A percentile compares a stretch with the other conserved stretches of the same genome.
Evolutionary conservation across 1,284 basidiomycete species (phyloP).

Genomic region (Cryptococcus wingfieldii): DNA sequence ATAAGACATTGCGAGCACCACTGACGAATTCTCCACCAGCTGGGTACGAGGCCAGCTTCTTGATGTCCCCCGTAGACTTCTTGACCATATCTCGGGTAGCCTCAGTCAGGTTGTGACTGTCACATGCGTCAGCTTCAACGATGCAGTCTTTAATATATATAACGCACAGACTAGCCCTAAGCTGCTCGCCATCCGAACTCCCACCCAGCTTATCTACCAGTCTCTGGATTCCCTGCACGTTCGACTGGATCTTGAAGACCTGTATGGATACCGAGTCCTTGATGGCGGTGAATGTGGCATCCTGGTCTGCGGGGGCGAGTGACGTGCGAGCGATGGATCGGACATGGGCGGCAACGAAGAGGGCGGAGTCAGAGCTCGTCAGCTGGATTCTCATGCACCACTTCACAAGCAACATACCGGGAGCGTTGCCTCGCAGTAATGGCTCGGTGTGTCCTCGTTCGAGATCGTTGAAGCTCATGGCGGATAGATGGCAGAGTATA

Average conservation of each 20-base stretch:
- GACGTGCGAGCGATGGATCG: slow-evolving; percentile 16
- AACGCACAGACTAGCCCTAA: slow-evolving; percentile 55
- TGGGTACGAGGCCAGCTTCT: slow-evolving; percentile 71
- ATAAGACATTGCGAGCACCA: neutral
- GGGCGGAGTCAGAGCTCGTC: neutral
- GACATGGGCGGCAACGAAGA: neutral
- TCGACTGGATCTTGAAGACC: slow-evolving; percentile 97
- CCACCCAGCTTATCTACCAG: slow-evolving; percentile 87
- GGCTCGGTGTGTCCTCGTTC: slow-evolving; percentile 47
- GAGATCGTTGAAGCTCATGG: slow-evolving; percentile 54
- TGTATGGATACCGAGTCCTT: slow-evolving; percentile 87
- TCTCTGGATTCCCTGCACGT: slow-evolving; percentile 90
- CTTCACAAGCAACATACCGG: slow-evolving; percentile 21
- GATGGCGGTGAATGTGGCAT: slow-evolving; percentile 61
- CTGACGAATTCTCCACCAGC: slow-evolving; percentile 43
- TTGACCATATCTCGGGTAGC: slow-evolving; percentile 91
- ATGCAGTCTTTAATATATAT: neutral
- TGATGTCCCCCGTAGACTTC: slow-evolving; percentile 85
- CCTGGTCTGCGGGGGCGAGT: slow-evolving; percentile 25
- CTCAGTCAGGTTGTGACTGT: slow-evolving; percentile 74
- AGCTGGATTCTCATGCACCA: neutral
- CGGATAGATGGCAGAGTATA: neutral
- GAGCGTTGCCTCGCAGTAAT: slow-evolving; percentile 21
- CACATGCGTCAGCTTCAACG: neutral
- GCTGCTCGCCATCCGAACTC: slow-evolving; percentile 62